These are phyloP conservation scores for Solioccasus polychromus DNA, from an alignment of 768 basidiomycete genomes.

Conservation along the genomic window DNA sequence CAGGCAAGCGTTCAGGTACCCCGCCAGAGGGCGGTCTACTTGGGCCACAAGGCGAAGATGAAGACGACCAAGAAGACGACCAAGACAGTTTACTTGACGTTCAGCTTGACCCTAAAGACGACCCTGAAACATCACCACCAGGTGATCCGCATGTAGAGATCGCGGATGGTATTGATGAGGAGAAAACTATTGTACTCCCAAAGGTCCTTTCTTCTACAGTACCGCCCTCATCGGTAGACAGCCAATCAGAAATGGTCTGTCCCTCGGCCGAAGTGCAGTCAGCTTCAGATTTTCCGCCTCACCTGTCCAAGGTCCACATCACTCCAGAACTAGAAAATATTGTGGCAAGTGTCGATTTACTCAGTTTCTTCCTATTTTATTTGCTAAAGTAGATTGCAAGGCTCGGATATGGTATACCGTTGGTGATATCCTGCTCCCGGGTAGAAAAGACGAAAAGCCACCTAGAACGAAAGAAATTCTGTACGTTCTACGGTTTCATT, in stretches of 20 bases:
- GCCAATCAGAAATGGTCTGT: constrained; percentile 2
- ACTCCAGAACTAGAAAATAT: constrained; percentile 65
- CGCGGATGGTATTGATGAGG: constrained; percentile 26
- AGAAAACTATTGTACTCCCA: constrained; percentile 30
- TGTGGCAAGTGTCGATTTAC: constrained; percentile 41
- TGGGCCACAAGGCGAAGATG: constrained; percentile 1
- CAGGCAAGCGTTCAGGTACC: constrained; percentile 3
- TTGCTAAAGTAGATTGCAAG: constrained; percentile 33
- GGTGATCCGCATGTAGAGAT: constrained; percentile 1
- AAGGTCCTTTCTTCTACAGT: constrained; percentile 5
- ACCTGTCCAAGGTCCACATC: constrained; percentile 44
- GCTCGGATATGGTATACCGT: constrained; percentile 66
- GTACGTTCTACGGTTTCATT: constrained; percentile 36
- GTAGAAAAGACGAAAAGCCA: constrained; percentile 41
- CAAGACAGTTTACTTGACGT: constrained; percentile 9
- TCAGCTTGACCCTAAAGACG: constrained; percentile 6
- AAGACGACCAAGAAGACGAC: not conserved
- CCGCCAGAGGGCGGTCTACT: constrained; percentile 8
- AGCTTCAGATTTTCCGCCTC: constrained; percentile 16
- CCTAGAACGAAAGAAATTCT: constrained; percentile 60
- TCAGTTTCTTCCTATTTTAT: not conserved
- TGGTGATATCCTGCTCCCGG: constrained; percentile 62
- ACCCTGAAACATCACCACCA: constrained; percentile 1
- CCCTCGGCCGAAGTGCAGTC: constrained; percentile 1
- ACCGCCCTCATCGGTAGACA: not conserved